phyloP scores from a whole-genome alignment of 2,329 filamentous ascomycete species.

The Fusarium buharicum region DNA sequence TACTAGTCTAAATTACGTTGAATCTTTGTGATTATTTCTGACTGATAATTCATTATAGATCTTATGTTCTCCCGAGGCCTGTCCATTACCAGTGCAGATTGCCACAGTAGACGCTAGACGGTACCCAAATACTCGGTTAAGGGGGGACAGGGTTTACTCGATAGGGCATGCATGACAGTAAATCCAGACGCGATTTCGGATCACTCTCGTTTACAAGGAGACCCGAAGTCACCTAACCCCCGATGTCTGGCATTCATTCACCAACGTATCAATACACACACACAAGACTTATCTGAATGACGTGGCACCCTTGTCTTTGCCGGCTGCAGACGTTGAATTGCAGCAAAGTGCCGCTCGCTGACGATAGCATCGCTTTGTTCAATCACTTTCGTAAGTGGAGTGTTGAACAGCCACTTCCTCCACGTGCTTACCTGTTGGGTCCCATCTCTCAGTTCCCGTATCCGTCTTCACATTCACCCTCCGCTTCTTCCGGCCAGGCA shows the following conservation, averaged over 20 bases:
- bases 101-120: constrained; percentile 31
- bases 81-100: constrained; percentile 28
- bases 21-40: too few relatives aligned
- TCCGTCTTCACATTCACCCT: background rate
- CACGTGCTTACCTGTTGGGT: constrained; percentile 14
- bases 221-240: background rate
- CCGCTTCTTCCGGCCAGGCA: background rate
- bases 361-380: constrained; percentile 23
- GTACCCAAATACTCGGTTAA: constrained; percentile 44
- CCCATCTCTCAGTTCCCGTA: constrained; percentile 5
- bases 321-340: constrained; percentile 30
- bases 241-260: constrained; percentile 9
- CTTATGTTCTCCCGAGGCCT: too few relatives aligned
- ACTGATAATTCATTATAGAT: too few relatives aligned
- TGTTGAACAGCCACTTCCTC: constrained; percentile 1
- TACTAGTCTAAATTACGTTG: too few relatives aligned
- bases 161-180: constrained; percentile 42
- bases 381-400: constrained; percentile 13
- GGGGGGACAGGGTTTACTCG: constrained; percentile 35
- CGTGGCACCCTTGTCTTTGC: constrained; percentile 38
- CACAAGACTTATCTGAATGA: constrained; percentile 29
- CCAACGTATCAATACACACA: constrained; percentile 4
- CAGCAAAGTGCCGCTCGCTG: constrained; percentile 29
- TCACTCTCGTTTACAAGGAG: constrained; percentile 29
- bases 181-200: constrained; percentile 41